Base-by-base conservation (phyloP, 345 rosid species). In the sweet orange (Citrus sinensis) region DNA sequence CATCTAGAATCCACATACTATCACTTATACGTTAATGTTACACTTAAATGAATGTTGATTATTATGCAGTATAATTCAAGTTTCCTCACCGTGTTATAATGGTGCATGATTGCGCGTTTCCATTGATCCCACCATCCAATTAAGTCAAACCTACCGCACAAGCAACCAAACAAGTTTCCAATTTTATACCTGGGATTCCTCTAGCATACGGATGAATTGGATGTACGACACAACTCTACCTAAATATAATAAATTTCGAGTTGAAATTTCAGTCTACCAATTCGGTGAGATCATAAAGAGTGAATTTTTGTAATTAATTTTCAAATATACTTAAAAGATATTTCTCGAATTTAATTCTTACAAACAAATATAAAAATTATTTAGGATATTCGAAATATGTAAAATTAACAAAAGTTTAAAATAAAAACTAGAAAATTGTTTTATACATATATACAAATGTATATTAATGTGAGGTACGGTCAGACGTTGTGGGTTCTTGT, bases 71-170 rank as follows among this genome's bases (percentile, higher is more conserved):
- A 72, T 20, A 32, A 34, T 5, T 6, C 14, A 72, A 55, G 64
- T 60, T 17, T 56, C 14, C 29, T 25, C 66, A 5, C 9, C 17
- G 6, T 64, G 42, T 64, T 39, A 65, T 74, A 8, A 61, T 74
- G 30, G 68, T 74, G 24, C 69, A 66, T 76, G 37, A 51, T 60
- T 80, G 62, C 61, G 34, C 70, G 49, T 66, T n/a, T 32, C 20
- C 59, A 54, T 60, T 63, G 37, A 62, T n/a, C 9, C 51, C 20
- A 67, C 29, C 11, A 67, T 22, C 55, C 20, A 75, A 32, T 63
- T 1, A 75, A 75, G 20, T 62, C 29, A 22, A 46, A 7, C 51
- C 72, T 1, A 56, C 65, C 58, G 5, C 14, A 1, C 3, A 9
- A 4, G 3, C 55, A 25, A 56, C 55, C 46, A 35, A 25, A 35